Percentiles rank a stretch among this genome's conserved stretches.
These are phyloP conservation scores for Backusella liffmaniae DNA, from an alignment of 192 early-diverging fungal genomes.

Conservation along the genomic window DNA sequence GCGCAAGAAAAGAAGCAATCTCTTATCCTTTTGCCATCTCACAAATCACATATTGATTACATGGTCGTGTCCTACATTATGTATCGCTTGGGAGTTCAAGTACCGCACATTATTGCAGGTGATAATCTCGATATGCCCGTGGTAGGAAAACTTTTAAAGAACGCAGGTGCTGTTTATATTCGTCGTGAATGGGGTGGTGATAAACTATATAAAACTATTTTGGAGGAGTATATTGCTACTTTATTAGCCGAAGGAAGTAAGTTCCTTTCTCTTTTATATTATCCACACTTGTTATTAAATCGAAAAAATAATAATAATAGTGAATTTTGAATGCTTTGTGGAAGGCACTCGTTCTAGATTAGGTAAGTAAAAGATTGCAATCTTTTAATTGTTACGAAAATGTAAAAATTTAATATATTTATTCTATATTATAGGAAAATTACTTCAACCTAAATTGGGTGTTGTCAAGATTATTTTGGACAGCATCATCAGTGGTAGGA, in stretches of 20 bases:
- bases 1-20: slow-evolving; percentile 67
- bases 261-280: not conserved
- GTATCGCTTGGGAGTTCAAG: slow-evolving; percentile 51
- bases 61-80: slow-evolving; percentile 79
- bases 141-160: slow-evolving; percentile 63
- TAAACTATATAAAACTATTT: slow-evolving; percentile 65
- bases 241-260: slow-evolving; percentile 63
- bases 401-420: not conserved
- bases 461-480: slow-evolving; percentile 82
- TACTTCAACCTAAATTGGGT: slow-evolving; percentile 78
- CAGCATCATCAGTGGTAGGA: slow-evolving; percentile 57
- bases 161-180: slow-evolving; percentile 79
- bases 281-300: not conserved
- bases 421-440: slow-evolving; percentile 43
- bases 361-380: slow-evolving; percentile 37
- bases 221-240: slow-evolving; percentile 73
- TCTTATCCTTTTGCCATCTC: slow-evolving; percentile 76
- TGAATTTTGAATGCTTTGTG: slow-evolving; percentile 81
- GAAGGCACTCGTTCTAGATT: slow-evolving; percentile 82
- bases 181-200: slow-evolving; percentile 78
- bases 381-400: not conserved
- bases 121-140: slow-evolving; percentile 82
- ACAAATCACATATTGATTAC: slow-evolving; percentile 89
- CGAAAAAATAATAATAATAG: slow-evolving; percentile 6
- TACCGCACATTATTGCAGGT: slow-evolving; percentile 82